These are phyloP conservation scores for Cerrena zonata DNA, from an alignment of 1,284 basidiomycete genomes.

Conservation along the genomic window DNA sequence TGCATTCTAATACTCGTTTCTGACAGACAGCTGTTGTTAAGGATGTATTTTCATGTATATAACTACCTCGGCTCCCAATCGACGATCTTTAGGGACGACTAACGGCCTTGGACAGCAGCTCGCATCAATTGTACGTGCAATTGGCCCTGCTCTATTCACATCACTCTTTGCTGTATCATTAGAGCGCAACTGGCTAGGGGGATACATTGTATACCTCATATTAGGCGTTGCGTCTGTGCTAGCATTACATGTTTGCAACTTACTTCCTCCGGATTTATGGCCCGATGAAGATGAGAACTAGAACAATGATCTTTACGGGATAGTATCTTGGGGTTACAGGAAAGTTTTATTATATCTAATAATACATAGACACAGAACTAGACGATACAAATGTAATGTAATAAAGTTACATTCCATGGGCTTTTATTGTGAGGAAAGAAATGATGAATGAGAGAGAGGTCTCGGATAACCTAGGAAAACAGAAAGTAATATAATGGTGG, in stretches of 20 bases:
- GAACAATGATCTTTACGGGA: too few species aligned
- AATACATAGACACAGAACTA: too few species aligned
- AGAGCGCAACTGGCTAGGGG: constrained; percentile 34
- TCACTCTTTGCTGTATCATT: constrained; percentile 68
- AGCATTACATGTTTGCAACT: constrained; percentile 17
- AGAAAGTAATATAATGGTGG: too few species aligned
- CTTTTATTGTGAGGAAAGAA: too few species aligned
- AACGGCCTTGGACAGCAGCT: constrained; percentile 50
- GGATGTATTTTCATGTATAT: constrained; percentile 44
- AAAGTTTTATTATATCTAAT: too few species aligned
- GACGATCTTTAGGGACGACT: constrained; percentile 65
- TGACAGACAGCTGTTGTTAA: constrained; percentile 10
- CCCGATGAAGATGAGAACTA: constrained; percentile 9
- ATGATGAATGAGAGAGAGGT: too few species aligned
- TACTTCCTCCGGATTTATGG: constrained; percentile 14
- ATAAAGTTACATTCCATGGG: too few species aligned
- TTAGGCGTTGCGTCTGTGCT: constrained; percentile 20
- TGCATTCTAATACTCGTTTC: neutral
- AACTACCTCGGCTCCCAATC: constrained; percentile 52
- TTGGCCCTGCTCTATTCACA: constrained; percentile 66
- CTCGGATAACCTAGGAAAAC: too few species aligned
- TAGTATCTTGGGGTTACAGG: too few species aligned
- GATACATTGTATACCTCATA: constrained; percentile 29
- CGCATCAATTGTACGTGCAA: constrained; percentile 50
- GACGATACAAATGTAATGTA: too few species aligned